These are phyloP conservation scores for Eutrema heterophyllum DNA, from an alignment of 345 rosid genomes.

Conservation along the genomic window DNA sequence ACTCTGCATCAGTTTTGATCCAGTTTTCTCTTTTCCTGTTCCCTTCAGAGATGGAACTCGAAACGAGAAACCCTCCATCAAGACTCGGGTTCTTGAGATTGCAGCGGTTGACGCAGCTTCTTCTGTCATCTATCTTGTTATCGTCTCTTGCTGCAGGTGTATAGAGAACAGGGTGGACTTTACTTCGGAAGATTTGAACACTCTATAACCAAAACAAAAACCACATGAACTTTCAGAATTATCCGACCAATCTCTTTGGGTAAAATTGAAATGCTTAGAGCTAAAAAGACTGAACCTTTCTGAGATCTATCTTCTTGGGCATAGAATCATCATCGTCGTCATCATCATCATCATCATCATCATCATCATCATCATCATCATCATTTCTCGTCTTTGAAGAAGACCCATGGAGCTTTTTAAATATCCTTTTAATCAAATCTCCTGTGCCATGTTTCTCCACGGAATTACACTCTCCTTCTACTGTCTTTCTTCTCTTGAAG, in stretches of 20 bases:
- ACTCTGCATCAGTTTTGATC: slow-evolving; percentile 31
- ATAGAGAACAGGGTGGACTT: slow-evolving; percentile 26
- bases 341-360: too few relatives aligned
- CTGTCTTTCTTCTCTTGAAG: slow-evolving; percentile 4
- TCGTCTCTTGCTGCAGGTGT: slow-evolving; percentile 6
- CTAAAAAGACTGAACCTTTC: slow-evolving; percentile 19
- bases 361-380: not conserved
- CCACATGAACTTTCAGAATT: not conserved
- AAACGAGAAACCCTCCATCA: not conserved
- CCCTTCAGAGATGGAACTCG: not conserved
- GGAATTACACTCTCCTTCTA: not conserved
- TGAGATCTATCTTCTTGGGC: slow-evolving; percentile 18
- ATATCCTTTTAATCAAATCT: slow-evolving; percentile 1
- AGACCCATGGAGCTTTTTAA: not conserved
- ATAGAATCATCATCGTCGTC: not conserved
- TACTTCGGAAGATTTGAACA: slow-evolving; percentile 19
- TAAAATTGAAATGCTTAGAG: not conserved
- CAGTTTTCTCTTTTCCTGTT: slow-evolving; percentile 20
- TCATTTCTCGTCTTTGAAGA: not conserved
- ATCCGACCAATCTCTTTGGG: not conserved
- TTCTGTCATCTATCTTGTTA: not conserved
- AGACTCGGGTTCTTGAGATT: not conserved
- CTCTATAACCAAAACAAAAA: slow-evolving; percentile 17
- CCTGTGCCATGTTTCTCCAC: slow-evolving; percentile 6
- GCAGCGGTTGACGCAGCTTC: not conserved